A percentile compares a stretch with the other conserved stretches of the same genome.
Conservation (phyloP, 352 stramenopile genomes). For the Phytophthora pini region DNA sequence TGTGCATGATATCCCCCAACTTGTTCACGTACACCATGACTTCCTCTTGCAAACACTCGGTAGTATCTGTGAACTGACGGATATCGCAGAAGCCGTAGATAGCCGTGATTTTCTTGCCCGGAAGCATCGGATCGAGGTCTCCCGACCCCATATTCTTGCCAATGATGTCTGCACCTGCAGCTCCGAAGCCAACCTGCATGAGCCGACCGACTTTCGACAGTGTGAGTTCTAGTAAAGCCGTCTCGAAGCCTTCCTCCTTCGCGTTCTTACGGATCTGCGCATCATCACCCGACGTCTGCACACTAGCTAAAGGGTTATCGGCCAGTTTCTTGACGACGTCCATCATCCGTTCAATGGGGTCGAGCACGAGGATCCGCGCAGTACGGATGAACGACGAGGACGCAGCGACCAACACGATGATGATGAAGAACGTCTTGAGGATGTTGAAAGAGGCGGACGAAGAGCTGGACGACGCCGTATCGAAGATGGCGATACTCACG, state of each 20-base stretch:
- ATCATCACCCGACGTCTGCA: conserved; percentile 69
- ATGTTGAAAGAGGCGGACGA: conserved; percentile 81
- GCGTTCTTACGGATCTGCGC: conserved; percentile 78
- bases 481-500: conserved; percentile 85
- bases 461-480: conserved; percentile 64
- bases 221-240: conserved; percentile 79
- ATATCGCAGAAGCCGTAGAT: conserved; percentile 97
- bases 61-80: conserved; percentile 93
- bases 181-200: conserved; percentile 88
- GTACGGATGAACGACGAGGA: conserved; percentile 89
- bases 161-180: conserved; percentile 83
- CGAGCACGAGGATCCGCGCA: conserved; percentile 82
- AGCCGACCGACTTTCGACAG: conserved; percentile 85
- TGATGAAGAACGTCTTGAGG: conserved; percentile 90
- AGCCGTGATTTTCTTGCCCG: conserved; percentile 91
- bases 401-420: conserved; percentile 77
- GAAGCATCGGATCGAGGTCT: conserved; percentile 90
- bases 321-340: conserved; percentile 88
- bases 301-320: conserved; percentile 87
- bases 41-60: conserved; percentile 91
- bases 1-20: conserved; percentile 90
- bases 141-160: conserved; percentile 89
- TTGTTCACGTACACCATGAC: conserved; percentile 95
- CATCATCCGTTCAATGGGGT: conserved; percentile 94
- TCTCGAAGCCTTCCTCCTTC: conserved; percentile 85